These are phyloP conservation scores for Aaosphaeria arxii DNA, from an alignment of 2,329 filamentous ascomycete genomes.

Conservation along the genomic window DNA sequence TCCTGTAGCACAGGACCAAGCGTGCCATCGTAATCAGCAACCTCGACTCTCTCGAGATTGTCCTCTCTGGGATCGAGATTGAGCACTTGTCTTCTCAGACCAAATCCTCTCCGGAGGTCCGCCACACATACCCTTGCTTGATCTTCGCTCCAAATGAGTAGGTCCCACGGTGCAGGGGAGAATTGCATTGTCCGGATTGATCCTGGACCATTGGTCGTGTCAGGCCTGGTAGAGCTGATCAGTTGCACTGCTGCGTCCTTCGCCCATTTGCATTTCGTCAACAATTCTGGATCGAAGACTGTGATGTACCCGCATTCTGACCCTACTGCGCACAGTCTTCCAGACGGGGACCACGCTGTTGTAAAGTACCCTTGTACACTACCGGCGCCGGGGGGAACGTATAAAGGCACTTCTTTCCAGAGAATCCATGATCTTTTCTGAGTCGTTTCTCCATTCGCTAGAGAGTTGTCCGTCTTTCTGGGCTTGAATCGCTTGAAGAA, in stretches of 20 bases:
- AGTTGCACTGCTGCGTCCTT: slow-evolving; percentile 67
- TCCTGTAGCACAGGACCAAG: slow-evolving; percentile 44
- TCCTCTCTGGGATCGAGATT: slow-evolving; percentile 58
- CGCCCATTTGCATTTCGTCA: slow-evolving; percentile 40
- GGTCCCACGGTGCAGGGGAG: slow-evolving; percentile 82
- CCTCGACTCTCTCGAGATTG: slow-evolving; percentile 55
- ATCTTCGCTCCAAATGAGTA: slow-evolving; percentile 92
- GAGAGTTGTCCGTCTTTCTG: slow-evolving; percentile 20
- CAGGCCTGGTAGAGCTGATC: slow-evolving; percentile 74
- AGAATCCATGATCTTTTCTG: slow-evolving; percentile 40
- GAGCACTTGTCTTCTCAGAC: slow-evolving; percentile 67
- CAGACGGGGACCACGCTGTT: slow-evolving; percentile 71
- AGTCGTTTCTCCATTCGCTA: slow-evolving; percentile 16
- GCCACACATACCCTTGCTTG: slow-evolving; percentile 72
- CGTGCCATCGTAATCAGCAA: slow-evolving; percentile 50
- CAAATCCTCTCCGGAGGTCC: slow-evolving; percentile 66
- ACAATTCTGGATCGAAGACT: slow-evolving; percentile 61
- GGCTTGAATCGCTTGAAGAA: slow-evolving; percentile 63
- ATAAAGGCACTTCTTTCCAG: slow-evolving; percentile 40
- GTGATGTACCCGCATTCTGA: slow-evolving; percentile 80
- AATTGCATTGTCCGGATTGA: slow-evolving; percentile 91
- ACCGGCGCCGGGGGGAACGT: slow-evolving; percentile 36
- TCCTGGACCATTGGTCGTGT: slow-evolving; percentile 59
- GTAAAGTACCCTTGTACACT: slow-evolving; percentile 64
- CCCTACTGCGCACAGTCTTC: slow-evolving; percentile 69